Base-by-base conservation (phyloP, 2,329 filamentous ascomycete species). In the Colletotrichum liaoningense region DNA sequence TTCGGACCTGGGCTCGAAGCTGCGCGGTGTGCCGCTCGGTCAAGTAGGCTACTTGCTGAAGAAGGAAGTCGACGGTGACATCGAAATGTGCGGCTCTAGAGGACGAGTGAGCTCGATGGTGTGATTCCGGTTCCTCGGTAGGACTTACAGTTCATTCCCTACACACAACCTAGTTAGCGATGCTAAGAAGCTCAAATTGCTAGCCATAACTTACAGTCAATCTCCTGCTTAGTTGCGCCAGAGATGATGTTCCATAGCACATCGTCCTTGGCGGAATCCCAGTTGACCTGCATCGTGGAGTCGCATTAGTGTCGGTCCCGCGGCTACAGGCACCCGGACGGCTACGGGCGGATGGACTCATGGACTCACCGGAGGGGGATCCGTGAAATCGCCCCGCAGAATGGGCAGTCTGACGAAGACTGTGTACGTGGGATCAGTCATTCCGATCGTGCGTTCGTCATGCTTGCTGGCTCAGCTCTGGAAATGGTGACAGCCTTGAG, bases 1-100 rank as follows among this genome's bases (percentile, higher is more conserved):
- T 97, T 74, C 94, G 91, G 86, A 98, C 95, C 84, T 98, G 95
- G 24, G 94, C 95, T 76, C 94, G 91, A 60, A 98, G 94, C 81
- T 98, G 95, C 0, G 94, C 94, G 33, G 97, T 90, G 84, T 98
- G 95, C 64, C 94, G 89, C 81, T 98, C 95, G 79, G 97, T 98
- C 6, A 98, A 90, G 90, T 95, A 98, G 82, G 95, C 95, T 75
- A 95, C 95, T 83, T 99, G 95, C 80, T 98, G 94, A 19, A 98
- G 90, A 38, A 99, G 88, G 79, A 98, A 98, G 54, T 95, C 89
- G 71, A 97, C 91, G 30, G 94, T 93, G 24, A 98, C 96, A 75
- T 95, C 90, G 83, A 98, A 98, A 58, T 90, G 88, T 65, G 89
- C 87, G 59, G 94, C 94, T 79, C 93, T 93, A 77, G 9, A 4